phyloP scores from a whole-genome alignment of 2,329 filamentous ascomycete genomes.

The Aspergillus sp. region DNA sequence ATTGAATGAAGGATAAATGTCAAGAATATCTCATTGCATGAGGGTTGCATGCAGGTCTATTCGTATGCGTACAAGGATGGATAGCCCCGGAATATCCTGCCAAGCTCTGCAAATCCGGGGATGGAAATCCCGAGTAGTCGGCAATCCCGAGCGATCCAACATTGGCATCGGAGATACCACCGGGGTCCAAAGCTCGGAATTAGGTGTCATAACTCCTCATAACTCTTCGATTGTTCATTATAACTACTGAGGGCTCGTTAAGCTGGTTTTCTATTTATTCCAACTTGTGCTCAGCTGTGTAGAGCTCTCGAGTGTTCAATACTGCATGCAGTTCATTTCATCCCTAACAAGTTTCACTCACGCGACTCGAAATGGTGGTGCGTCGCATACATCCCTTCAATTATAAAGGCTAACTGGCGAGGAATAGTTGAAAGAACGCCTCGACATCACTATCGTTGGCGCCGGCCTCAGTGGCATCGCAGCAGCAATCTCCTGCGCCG shows the following conservation, averaged over 20 bases:
- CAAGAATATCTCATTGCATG: background rate
- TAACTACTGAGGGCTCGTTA: too few species aligned
- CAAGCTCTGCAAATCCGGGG: background rate
- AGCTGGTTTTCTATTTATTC: too few species aligned
- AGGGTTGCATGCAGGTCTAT: background rate
- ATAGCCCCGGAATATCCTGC: background rate
- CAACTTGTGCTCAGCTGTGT: too few species aligned
- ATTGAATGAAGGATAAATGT: background rate
- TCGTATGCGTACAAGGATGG: background rate
- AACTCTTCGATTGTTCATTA: too few species aligned
- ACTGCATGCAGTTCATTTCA: background rate
- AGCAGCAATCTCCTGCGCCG: constrained; percentile 21
- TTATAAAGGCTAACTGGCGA: background rate
- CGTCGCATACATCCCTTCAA: background rate
- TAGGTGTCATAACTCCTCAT: too few species aligned
- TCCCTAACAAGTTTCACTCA: too few species aligned
- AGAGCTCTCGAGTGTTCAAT: background rate
- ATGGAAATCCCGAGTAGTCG: constrained; percentile 8
- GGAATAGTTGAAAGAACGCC: constrained; percentile 9
- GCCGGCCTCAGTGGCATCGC: constrained; percentile 27
- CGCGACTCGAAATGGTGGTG: constrained; percentile 5
- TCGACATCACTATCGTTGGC: constrained; percentile 23
- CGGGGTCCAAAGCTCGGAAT: too few species aligned
- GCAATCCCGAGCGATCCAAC: constrained; percentile 4
- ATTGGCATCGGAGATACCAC: too few species aligned